A percentile compares a stretch with the other conserved stretches of the same genome.
Evolutionary conservation across 148 eudicot genomes (phyloP).

Genomic region (Gaultheria prostrata): DNA sequence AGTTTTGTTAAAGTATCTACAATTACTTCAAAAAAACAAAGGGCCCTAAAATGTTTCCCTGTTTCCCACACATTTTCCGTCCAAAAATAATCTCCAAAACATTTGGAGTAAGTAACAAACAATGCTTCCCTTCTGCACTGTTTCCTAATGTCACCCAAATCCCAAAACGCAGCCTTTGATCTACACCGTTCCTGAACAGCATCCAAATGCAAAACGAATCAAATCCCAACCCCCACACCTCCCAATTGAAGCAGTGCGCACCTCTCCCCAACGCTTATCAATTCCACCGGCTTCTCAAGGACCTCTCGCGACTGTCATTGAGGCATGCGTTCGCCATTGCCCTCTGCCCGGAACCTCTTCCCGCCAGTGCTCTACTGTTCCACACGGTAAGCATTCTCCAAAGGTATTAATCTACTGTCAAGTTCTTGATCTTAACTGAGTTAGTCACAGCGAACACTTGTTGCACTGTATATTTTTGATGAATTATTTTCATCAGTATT

Average conservation of each 20-base stretch:
- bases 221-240: background rate
- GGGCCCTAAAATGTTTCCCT: background rate
- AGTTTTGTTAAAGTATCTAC: background rate
- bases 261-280: background rate
- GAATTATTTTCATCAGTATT: background rate
- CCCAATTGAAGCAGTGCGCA: background rate
- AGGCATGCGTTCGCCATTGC: background rate
- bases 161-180: background rate
- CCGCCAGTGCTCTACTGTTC: background rate
- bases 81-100: background rate
- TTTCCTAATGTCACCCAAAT: background rate
- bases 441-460: background rate
- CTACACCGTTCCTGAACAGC: background rate
- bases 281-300: background rate
- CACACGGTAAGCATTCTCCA: background rate
- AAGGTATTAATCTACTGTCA: background rate
- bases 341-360: background rate
- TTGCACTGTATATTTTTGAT: background rate
- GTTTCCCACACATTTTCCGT: background rate
- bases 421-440: background rate
- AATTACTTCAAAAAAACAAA: background rate
- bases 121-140: background rate
- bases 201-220: background rate
- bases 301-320: background rate
- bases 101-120: background rate